Evolutionary conservation across 2,329 filamentous ascomycete species (phyloP), one percentile per base, ranked within the genome.

Genomic region (Fusarium sp.): DNA sequence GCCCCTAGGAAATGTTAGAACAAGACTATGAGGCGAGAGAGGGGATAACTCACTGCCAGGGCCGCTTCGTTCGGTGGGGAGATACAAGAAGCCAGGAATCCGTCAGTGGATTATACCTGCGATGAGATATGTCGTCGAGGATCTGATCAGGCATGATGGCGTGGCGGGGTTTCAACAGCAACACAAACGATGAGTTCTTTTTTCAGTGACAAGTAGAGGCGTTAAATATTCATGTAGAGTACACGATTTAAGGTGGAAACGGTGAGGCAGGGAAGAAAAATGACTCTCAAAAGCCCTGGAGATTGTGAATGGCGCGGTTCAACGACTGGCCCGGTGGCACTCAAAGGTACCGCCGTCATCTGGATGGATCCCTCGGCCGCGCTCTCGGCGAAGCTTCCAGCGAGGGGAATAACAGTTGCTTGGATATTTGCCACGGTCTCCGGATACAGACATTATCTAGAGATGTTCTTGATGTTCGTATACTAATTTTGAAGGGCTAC

Each of bases 41-140:
- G 27, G 16, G 16, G 27, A 58, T 24, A 31, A 87, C 93, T 89
- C 87, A 97, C 94, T 98, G 96, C 96, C 96, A 99, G 79, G 96
- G 96, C 74, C 96, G 90, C 89, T 98, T 98, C 62, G 95, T 98
- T 64, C 96, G 89, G 84, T 99, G 96, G 70, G 96, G 96, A 18
- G 96, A 98, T 16, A 99, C 96, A 40, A 99, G 89, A 70, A 99
- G 89, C 93, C 95, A 97, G 71, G 93, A 94, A 71, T 94, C 95
- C 75, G 94, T 93, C 71, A 99, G 88, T 62, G 94, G 94, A 82
- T 99, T 99, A 83, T 93, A 98, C 82, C 96, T 93, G 79, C 96
- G 89, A 82, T 99, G 96, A 47, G 96, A 98, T 79, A 99, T 98
- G 83, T 99, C 96, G 87, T 98, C 92, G 60, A 99, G 91, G 59